Evolutionary conservation across 257 asterid genomes (phyloP).

Genomic region (Sherardia arvensis): DNA sequence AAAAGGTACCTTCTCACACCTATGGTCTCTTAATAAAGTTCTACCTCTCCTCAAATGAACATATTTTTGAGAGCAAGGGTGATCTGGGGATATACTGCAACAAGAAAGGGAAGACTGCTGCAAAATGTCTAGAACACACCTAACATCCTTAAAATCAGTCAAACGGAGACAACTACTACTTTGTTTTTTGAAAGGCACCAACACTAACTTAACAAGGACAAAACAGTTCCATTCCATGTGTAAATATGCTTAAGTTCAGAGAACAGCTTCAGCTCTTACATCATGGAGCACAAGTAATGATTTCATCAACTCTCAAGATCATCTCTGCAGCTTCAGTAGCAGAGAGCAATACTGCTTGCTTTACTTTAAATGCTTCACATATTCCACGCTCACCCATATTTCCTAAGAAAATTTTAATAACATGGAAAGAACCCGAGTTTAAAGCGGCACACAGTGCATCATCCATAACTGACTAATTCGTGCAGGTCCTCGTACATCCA

Average conservation of each 20-base stretch:
- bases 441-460: background rate
- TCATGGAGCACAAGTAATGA: slow-evolving; percentile 78
- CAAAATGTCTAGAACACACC: background rate
- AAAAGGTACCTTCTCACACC: too few relatives aligned
- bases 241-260: background rate
- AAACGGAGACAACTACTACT: background rate
- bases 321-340: slow-evolving; percentile 94
- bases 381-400: slow-evolving; percentile 71
- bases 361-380: slow-evolving; percentile 81
- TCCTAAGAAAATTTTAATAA: slow-evolving; percentile 25
- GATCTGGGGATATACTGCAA: too few relatives aligned
- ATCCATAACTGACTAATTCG: background rate
- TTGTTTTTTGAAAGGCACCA: background rate
- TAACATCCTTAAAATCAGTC: background rate
- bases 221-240: background rate
- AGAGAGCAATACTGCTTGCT: slow-evolving; percentile 73
- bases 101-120: too few relatives aligned
- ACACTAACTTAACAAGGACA: background rate
- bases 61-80: too few relatives aligned
- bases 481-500: background rate
- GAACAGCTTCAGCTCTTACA: slow-evolving; percentile 26
- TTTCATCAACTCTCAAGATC: slow-evolving; percentile 80
- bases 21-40: too few relatives aligned
- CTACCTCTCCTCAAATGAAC: too few relatives aligned
- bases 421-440: background rate